Evolutionary conservation across 352 stramenopile genomes (phyloP).

Genomic region (Globisporangium cederbergense): DNA sequence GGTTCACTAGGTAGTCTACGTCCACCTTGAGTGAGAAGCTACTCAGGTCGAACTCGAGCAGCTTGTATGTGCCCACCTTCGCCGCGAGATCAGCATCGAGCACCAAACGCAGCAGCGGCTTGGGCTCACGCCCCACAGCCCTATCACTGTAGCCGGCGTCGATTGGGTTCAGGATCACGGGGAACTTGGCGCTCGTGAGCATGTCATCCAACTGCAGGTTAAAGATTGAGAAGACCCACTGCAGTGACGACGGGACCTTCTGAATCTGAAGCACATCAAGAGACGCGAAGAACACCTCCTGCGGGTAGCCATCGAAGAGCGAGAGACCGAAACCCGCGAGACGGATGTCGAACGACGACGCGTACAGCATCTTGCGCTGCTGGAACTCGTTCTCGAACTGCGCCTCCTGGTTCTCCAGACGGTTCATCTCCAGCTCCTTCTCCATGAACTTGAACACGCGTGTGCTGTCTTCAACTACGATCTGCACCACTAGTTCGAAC

Average conservation of each 20-base stretch:
- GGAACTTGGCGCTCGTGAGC: conserved; percentile 74
- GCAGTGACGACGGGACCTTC: conserved; percentile 63
- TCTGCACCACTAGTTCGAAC: conserved; percentile 71
- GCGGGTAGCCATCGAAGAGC: conserved; percentile 68
- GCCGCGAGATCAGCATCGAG: conserved; percentile 71
- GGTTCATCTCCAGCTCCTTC: conserved; percentile 73
- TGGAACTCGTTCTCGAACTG: conserved; percentile 70
- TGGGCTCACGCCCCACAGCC: conserved; percentile 47
- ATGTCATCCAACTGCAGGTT: conserved; percentile 87
- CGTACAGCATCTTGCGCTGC: conserved; percentile 76
- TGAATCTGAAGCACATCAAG: conserved; percentile 74
- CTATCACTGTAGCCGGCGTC: conserved; percentile 80
- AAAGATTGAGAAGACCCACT: conserved; percentile 77
- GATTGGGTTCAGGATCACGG: conserved; percentile 79
- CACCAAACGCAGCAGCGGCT: conserved; percentile 70
- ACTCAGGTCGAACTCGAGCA: conserved; percentile 70
- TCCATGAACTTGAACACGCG: conserved; percentile 80
- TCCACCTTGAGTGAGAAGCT: conserved; percentile 78
- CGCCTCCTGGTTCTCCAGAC: conserved; percentile 60
- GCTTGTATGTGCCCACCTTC: conserved; percentile 78
- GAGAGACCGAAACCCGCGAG: conserved; percentile 76
- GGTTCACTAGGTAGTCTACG: conserved; percentile 81
- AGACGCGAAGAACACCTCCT: conserved; percentile 83
- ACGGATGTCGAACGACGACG: conserved; percentile 78
- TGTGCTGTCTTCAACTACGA: conserved; percentile 75